Base-by-base conservation (phyloP, 495 filamentous ascomycete species). In the Lasiosphaeria ovina region DNA sequence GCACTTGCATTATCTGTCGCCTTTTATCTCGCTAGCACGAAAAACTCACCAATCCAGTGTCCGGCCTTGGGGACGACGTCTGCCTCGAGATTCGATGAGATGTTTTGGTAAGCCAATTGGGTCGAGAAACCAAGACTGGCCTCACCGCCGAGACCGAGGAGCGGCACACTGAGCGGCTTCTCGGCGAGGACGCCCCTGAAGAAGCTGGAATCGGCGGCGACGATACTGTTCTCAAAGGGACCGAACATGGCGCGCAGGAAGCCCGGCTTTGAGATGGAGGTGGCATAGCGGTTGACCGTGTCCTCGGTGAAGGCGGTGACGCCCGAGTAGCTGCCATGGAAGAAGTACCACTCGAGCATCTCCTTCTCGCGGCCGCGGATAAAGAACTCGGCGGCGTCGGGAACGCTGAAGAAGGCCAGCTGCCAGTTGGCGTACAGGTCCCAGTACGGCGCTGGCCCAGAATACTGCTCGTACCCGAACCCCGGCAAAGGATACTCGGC, bases 331-430 rank as follows among this genome's bases (percentile, higher is more conserved):
- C 59, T 65, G 4, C 62, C 62, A 59, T 78, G 73, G 65, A 69
- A 77, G 60, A 77, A 77, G 56, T 76, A 78, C 77, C 77, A 78
- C n/a, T 55, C 54, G 3, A 79, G 70, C 56, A 78, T 74, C 36
- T 72, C 63, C 55, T 57, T 64, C 61, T 77, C 76, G 7, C 69
- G 60, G 0, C 76, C 76, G 6, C 55, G 54, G 58, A 80, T 70
- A 45, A 79, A 70, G 55, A 72, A 77, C 58, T 74, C 68, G 10
- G 76, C 74, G 0, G 72, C 74, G 42, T 79, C 77, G 2, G 75
- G 75, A 32, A 78, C 70, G 51, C 62, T 59, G 66, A 77, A 79
- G 68, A 78, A 74, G 33, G 72, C 74, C 5, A 78, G 65, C 55
- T 79, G 77, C 73, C 75, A 77, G 62, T 76, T 72, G 35, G 62